Evolutionary conservation across 1,284 basidiomycete genomes (phyloP), one percentile per base, ranked within the genome.

Genomic region (Cryptococcus sp.): DNA sequence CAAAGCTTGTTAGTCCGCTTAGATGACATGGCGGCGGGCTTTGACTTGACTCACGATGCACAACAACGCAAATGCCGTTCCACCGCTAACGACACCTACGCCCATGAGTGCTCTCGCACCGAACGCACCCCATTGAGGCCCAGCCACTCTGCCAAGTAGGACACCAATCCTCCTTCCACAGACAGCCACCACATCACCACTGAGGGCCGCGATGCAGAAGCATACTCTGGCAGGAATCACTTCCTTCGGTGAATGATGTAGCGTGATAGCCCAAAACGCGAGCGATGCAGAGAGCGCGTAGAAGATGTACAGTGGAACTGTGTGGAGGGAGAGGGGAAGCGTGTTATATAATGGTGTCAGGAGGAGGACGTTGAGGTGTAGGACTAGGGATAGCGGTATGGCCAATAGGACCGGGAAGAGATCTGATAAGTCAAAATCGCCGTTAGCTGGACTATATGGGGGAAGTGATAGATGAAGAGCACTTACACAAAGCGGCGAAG

Each of bases 311-410:
- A 68, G 39, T 4, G 42, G 3, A 3, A n/a, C 13, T 15, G 48
- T 50, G 50, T 70, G 66, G 1, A 68, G 60, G 2, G 53, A 53
- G 11, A 72, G 63, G 5, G 69, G 70, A 13, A 68, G 58, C 15
- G 67, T 57, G 46, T 70, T 70, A 62, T 66, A 72, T 3, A 70
- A 54, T 11, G 70, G 70, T 2, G 61, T 66, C 5, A 72, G 56
- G 46, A 70, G 60, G 16, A 58, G 23, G 3, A 48, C 51, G 45
- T 60, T 67, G 5, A 69, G 57, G 16, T 54, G 50, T 7, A 72
- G 58, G 13, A 68, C 23, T 3, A 72, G 64, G 2, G 70, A 64
- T 8, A 67, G 30, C 3, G 63, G 67, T 3, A 67, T 42, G 17
- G 52, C 48, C 3, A 72, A 43, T 15, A 65, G 39, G 6, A 61